Conservation (phyloP, 371 early-diverging fungal species). For the Parasitella parasitica region DNA sequence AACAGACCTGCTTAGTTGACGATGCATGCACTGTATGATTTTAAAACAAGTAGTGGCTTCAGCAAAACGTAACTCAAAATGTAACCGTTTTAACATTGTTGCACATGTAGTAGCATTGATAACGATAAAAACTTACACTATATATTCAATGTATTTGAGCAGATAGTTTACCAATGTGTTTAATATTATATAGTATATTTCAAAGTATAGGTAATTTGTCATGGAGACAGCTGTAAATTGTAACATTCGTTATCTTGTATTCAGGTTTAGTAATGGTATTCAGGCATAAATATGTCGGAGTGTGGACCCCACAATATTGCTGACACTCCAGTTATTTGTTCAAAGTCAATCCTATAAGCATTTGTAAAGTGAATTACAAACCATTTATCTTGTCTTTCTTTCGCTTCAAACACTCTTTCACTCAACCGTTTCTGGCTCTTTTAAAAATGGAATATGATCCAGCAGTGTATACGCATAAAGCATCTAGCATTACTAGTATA, state of each 20-base stretch:
- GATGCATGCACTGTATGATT: no score
- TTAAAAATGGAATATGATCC: slow-evolving; percentile 23
- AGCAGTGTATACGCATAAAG: slow-evolving; percentile 14
- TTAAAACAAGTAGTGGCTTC: neutral
- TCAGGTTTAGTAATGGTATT: neutral
- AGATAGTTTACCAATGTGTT: no score
- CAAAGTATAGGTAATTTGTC: no score
- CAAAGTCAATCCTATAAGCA: slow-evolving; percentile 1
- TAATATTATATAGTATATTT: no score
- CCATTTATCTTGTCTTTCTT: neutral
- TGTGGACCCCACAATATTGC: slow-evolving; percentile 8
- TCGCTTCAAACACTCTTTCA: slow-evolving; percentile 3
- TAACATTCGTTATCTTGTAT: no score
- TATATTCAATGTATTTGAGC: no score
- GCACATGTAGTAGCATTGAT: neutral
- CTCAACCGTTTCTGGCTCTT: neutral
- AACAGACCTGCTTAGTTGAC: neutral
- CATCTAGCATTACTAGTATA: slow-evolving; percentile 23
- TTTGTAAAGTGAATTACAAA: slow-evolving; percentile 19
- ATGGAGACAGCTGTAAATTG: no score
- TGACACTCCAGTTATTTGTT: neutral
- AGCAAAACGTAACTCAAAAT: neutral
- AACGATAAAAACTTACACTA: neutral
- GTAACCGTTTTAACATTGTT: neutral
- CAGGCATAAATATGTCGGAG: neutral